Conservation (phyloP, 2,329 filamentous ascomycete genomes). For the Curvularia eragrostidis region DNA sequence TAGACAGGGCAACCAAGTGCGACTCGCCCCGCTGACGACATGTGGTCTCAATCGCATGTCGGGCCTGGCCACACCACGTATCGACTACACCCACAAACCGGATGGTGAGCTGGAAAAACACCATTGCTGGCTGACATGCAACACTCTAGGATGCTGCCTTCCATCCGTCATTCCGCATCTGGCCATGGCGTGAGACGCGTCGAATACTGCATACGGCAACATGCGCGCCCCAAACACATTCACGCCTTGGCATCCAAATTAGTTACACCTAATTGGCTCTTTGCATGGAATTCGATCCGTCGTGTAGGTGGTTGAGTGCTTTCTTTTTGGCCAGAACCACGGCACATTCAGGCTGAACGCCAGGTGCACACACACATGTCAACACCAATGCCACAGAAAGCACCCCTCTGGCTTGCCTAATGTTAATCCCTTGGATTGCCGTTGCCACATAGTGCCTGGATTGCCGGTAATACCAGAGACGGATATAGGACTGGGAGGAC, state of each 20-base stretch:
- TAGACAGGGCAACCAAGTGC: constrained; percentile 3
- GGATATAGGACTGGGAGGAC: not conserved
- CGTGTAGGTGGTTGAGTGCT: constrained; percentile 1
- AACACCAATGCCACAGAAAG: constrained; percentile 4
- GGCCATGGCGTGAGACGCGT: not conserved
- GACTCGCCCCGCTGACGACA: not conserved
- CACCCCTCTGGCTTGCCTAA: constrained; percentile 3
- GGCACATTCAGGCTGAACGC: constrained; percentile 26
- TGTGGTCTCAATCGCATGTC: not conserved
- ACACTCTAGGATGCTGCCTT: not conserved
- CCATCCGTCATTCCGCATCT: not conserved
- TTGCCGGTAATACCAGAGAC: constrained; percentile 2
- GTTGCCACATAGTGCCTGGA: constrained; percentile 4
- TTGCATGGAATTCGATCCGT: not conserved
- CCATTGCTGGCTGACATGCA: not conserved
- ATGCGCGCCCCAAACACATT: not conserved
- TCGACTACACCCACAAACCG: not conserved
- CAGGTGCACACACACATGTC: constrained; percentile 16
- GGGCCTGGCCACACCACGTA: not conserved
- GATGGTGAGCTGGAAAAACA: not conserved
- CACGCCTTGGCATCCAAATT: not conserved
- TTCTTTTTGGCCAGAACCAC: constrained; percentile 1
- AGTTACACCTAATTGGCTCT: not conserved
- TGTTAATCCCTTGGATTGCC: not conserved
- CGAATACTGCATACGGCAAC: not conserved